Conservation (phyloP, 345 rosid genomes). For the Sonneratia alba region DNA sequence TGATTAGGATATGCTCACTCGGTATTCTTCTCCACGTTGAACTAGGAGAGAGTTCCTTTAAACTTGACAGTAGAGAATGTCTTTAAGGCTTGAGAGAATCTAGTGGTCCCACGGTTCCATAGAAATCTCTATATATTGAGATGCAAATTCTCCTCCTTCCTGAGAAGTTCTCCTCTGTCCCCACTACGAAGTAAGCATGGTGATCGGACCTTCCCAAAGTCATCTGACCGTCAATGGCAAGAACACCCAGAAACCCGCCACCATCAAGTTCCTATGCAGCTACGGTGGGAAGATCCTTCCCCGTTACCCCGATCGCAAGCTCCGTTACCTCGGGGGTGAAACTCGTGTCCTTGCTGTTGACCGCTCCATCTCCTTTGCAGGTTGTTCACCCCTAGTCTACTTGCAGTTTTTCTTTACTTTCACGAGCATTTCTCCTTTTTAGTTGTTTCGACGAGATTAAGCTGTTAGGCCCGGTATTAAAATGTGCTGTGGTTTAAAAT, state of each 20-base stretch:
- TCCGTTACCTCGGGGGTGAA: constrained; percentile 76
- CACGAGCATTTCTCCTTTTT: not conserved
- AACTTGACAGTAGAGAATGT: not conserved
- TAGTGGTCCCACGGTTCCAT: not conserved
- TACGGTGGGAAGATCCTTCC: constrained; percentile 80
- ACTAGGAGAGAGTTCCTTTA: not conserved
- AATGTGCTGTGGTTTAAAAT: not conserved
- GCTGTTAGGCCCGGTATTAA: not conserved
- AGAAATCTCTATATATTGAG: not conserved
- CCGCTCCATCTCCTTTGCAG: constrained; percentile 57
- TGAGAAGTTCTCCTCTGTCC: not conserved
- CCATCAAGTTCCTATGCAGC: constrained; percentile 77
- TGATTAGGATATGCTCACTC: not conserved
- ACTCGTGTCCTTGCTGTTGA: constrained; percentile 75
- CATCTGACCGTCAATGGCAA: constrained; percentile 7
- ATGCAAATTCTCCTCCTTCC: not conserved
- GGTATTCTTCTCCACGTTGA: not conserved
- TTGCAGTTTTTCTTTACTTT: too few relatives aligned
- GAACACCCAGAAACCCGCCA: constrained; percentile 2
- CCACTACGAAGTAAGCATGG: not conserved
- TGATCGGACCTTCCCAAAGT: constrained; percentile 24
- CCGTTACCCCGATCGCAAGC: constrained; percentile 70
- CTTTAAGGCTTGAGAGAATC: not conserved
- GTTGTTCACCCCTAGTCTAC: constrained; percentile 21
- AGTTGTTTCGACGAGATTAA: not conserved